These are phyloP conservation scores for Aspergillus latus DNA, from an alignment of 2,329 filamentous ascomycete species.

Conservation along the genomic window DNA sequence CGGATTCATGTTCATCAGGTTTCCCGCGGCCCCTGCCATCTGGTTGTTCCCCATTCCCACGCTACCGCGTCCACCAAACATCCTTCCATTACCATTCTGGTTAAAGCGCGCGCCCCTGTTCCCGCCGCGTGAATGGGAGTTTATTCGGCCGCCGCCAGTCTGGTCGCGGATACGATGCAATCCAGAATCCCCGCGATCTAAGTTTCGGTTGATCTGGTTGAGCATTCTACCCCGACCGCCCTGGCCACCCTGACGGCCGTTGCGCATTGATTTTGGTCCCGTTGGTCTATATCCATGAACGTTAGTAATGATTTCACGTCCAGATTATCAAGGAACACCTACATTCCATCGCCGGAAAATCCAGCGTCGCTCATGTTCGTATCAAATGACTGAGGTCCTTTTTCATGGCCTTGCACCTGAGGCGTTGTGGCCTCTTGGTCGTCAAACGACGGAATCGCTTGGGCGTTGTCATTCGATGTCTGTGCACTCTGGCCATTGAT, in stretches of 20 bases:
- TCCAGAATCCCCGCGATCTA: slow-evolving; percentile 77
- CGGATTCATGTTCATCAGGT: slow-evolving; percentile 58
- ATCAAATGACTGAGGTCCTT: slow-evolving; percentile 63
- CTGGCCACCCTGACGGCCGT: slow-evolving; percentile 52
- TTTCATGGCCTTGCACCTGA: slow-evolving; percentile 14
- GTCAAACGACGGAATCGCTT: slow-evolving; percentile 37
- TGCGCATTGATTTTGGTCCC: slow-evolving; percentile 92
- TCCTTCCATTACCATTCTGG: slow-evolving; percentile 41
- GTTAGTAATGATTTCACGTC: slow-evolving; percentile 39
- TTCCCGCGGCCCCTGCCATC: slow-evolving; percentile 39
- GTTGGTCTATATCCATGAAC: slow-evolving; percentile 65
- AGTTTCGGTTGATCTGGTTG: slow-evolving; percentile 76
- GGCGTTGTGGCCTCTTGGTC: slow-evolving; percentile 34
- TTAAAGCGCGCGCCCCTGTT: slow-evolving; percentile 70
- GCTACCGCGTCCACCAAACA: slow-evolving; percentile 47
- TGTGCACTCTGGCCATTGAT: slow-evolving; percentile 53
- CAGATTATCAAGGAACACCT: slow-evolving; percentile 20
- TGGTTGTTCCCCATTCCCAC: slow-evolving; percentile 41
- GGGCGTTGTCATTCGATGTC: slow-evolving; percentile 22
- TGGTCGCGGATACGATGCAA: slow-evolving; percentile 75
- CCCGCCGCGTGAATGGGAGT: slow-evolving; percentile 69
- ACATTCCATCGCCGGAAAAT: slow-evolving; percentile 41
- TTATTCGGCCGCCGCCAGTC: slow-evolving; percentile 73
- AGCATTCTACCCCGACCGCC: slow-evolving; percentile 75
- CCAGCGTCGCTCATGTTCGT: slow-evolving; percentile 71